phyloP scores from a whole-genome alignment of 2,329 filamentous ascomycete genomes.

The Colletotrichum australisinense region DNA sequence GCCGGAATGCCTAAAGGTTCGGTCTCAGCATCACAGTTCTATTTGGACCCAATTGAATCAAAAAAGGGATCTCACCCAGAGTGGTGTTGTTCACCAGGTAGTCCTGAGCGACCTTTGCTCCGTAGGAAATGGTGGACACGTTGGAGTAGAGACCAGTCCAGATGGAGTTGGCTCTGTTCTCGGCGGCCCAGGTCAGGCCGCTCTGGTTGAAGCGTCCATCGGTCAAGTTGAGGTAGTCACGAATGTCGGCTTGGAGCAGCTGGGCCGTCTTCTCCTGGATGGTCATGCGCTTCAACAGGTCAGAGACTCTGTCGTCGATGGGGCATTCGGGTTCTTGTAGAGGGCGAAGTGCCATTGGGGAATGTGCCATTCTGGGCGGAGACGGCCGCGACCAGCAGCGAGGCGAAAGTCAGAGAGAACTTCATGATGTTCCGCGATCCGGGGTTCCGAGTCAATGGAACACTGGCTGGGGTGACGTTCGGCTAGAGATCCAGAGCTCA shows the following conservation, averaged over 20 bases:
- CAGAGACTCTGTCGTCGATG: constrained; percentile 72
- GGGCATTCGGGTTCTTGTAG: constrained; percentile 74
- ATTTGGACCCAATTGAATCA: neutral
- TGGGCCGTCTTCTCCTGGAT: constrained; percentile 80
- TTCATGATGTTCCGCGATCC: constrained; percentile 42
- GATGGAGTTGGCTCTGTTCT: constrained; percentile 73
- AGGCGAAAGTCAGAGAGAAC: constrained; percentile 40
- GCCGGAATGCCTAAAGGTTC: constrained; percentile 73
- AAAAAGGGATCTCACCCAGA: constrained; percentile 40
- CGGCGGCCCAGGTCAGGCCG: constrained; percentile 75
- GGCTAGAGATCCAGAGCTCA: constrained; percentile 24
- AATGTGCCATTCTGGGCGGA: constrained; percentile 40
- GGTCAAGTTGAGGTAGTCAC: constrained; percentile 79
- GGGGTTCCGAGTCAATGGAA: constrained; percentile 6
- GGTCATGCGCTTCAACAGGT: constrained; percentile 79
- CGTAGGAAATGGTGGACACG: constrained; percentile 71
- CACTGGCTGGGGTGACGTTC: constrained; percentile 17
- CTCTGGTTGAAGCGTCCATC: constrained; percentile 74
- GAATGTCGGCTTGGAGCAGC: constrained; percentile 75
- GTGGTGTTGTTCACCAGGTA: constrained; percentile 67
- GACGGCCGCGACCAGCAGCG: constrained; percentile 39
- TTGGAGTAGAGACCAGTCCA: constrained; percentile 77
- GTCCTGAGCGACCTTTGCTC: constrained; percentile 74
- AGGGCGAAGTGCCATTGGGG: constrained; percentile 46
- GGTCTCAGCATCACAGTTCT: constrained; percentile 53